Percentiles rank a stretch among this genome's conserved stretches.
Conservation (phyloP, 192 early-diverging fungal species). For the Rhizophlyctis rosea region DNA sequence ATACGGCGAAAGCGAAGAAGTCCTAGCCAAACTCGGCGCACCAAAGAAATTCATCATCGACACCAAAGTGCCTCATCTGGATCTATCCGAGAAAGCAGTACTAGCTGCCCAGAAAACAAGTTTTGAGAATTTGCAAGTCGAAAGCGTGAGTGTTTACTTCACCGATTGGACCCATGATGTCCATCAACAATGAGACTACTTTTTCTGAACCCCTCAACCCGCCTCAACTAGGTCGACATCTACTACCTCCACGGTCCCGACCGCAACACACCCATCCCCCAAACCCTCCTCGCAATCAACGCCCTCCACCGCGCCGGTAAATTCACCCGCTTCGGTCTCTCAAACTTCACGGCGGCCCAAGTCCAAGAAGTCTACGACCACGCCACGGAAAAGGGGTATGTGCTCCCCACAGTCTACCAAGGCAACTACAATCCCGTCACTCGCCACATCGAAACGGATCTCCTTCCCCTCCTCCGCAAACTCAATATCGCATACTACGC, state of each 20-base stretch:
- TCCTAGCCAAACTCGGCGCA: constrained; percentile 17
- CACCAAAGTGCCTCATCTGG: constrained; percentile 31
- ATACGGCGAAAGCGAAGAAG: constrained; percentile 40
- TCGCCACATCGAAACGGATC: constrained; percentile 7
- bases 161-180: too few species aligned
- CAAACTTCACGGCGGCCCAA: constrained; percentile 20
- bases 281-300: constrained; percentile 38
- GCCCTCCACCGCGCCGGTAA: constrained; percentile 34
- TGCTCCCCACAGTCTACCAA: constrained; percentile 25
- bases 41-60: constrained; percentile 28
- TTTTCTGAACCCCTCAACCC: background rate
- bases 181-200: too few species aligned
- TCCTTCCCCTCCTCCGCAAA: constrained; percentile 20
- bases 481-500: constrained; percentile 22
- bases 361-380: constrained; percentile 19
- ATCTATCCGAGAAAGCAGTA: constrained; percentile 13
- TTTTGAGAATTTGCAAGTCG: constrained; percentile 25
- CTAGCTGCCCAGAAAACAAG: constrained; percentile 12
- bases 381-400: constrained; percentile 15
- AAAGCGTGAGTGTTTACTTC: constrained; percentile 16
- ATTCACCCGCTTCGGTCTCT: constrained; percentile 31
- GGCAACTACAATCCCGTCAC: constrained; percentile 21
- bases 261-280: too few species aligned
- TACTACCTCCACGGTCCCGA: constrained; percentile 44
- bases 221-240: constrained; percentile 31